Conservation (phyloP, 768 basidiomycete species). For the Pisolithus tinctorius region DNA sequence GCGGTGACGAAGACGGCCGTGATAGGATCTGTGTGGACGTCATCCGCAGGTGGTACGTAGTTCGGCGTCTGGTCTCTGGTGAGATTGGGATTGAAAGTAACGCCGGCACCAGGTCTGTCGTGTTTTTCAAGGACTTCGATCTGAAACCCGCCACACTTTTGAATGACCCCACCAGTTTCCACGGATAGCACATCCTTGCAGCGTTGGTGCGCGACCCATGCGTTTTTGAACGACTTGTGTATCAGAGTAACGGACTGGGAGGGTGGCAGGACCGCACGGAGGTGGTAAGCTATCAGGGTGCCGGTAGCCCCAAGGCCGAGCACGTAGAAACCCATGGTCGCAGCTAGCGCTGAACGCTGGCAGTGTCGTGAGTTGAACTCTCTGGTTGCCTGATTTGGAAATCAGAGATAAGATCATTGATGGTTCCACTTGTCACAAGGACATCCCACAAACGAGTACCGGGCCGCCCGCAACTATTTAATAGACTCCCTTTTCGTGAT, state of each 20-base stretch:
- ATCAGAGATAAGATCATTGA: too few species aligned
- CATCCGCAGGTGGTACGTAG: constrained; percentile 9
- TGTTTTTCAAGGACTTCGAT: constrained; percentile 41
- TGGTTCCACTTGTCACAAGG: too few species aligned
- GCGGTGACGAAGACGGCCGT: constrained; percentile 77
- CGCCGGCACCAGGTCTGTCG: constrained; percentile 17
- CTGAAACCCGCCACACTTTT: constrained; percentile 37
- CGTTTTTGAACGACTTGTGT: constrained; percentile 43
- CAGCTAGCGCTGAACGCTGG: too few species aligned
- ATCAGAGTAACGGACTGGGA: constrained; percentile 61
- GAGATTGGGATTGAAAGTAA: constrained; percentile 11
- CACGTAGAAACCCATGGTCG: constrained; percentile 63
- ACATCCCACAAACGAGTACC: too few species aligned
- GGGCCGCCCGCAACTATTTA: background rate
- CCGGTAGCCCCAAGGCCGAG: constrained; percentile 83
- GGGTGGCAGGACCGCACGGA: constrained; percentile 52
- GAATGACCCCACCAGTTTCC: constrained; percentile 42
- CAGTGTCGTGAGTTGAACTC: too few species aligned
- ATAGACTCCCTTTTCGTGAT: constrained; percentile 6
- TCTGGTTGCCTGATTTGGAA: too few species aligned
- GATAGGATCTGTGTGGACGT: constrained; percentile 36
- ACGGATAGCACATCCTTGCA: constrained; percentile 36
- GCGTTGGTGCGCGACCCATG: constrained; percentile 25
- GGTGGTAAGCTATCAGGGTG: constrained; percentile 71
- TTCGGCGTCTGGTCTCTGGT: constrained; percentile 9